Evolutionary conservation across 768 basidiomycete species (phyloP).

Genomic region (Lactarius quietus): DNA sequence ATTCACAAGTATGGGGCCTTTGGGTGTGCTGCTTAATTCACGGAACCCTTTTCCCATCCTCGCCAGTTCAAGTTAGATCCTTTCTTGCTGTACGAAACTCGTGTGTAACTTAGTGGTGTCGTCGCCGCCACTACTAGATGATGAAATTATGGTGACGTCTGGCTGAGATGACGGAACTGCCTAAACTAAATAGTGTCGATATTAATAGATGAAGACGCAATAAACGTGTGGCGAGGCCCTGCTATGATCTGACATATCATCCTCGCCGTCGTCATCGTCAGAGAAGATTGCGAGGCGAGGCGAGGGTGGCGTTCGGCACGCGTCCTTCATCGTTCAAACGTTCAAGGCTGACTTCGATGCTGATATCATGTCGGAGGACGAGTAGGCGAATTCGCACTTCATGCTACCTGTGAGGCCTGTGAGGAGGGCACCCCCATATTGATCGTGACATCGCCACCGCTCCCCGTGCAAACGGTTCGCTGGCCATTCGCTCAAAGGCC

Average conservation of each 20-base stretch:
- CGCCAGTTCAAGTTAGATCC: neutral
- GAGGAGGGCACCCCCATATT: too few relatives aligned
- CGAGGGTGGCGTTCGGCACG: too few relatives aligned
- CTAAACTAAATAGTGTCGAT: neutral
- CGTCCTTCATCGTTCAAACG: too few relatives aligned
- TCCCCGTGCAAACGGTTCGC: too few relatives aligned
- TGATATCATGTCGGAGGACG: slow-evolving; percentile 3
- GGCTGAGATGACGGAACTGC: neutral
- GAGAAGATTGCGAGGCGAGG: slow-evolving; percentile 8
- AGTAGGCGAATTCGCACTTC: slow-evolving; percentile 25
- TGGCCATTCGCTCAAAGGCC: too few relatives aligned
- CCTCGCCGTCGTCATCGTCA: neutral
- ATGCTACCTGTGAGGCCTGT: neutral
- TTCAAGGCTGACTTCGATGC: too few relatives aligned
- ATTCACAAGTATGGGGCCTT: neutral
- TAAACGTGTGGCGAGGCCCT: neutral
- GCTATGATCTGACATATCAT: neutral
- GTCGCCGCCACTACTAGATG: neutral
- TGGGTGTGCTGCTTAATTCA: neutral
- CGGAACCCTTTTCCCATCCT: neutral
- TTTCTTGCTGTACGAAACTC: neutral
- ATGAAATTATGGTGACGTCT: neutral
- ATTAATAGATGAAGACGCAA: neutral
- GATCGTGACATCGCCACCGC: too few relatives aligned
- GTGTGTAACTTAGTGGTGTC: neutral